These are phyloP conservation scores for Capsicum chinense DNA, from an alignment of 257 asterid genomes.

Conservation along the genomic window DNA sequence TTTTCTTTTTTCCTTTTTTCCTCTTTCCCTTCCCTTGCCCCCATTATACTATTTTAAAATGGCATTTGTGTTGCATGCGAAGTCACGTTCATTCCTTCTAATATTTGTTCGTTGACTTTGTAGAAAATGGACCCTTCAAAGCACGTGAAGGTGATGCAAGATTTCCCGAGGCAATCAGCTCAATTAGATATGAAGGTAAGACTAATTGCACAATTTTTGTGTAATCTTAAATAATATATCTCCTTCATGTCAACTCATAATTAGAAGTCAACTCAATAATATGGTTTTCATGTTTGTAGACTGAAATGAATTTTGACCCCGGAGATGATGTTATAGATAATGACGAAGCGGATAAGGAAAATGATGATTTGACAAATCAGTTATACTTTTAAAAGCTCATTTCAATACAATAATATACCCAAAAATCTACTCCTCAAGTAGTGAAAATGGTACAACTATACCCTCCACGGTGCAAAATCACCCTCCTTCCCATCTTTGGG, in stretches of 20 bases:
- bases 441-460: no score
- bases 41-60: not conserved
- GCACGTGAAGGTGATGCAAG: conserved; percentile 79
- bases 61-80: not conserved
- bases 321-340: conserved; percentile 82
- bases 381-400: no score
- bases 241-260: not conserved
- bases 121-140: conserved; percentile 94
- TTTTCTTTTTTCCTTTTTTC: no score
- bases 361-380: no score
- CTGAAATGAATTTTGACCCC: conserved; percentile 94
- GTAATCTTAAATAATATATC: not conserved
- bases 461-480: no score
- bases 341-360: conserved; percentile 67
- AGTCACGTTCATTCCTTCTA: not conserved
- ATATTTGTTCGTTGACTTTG: conserved; percentile 22
- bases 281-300: conserved; percentile 46
- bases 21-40: no score
- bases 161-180: conserved; percentile 90
- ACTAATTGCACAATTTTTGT: not conserved
- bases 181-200: conserved; percentile 95
- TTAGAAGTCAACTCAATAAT: not conserved
- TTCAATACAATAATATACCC: no score
- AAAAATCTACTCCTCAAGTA: no score
- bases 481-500: no score